Percentiles rank a stretch among this genome's conserved stretches.
Evolutionary conservation across 345 rosid species (phyloP).

Genomic region (Bretschneidera sinensis): DNA sequence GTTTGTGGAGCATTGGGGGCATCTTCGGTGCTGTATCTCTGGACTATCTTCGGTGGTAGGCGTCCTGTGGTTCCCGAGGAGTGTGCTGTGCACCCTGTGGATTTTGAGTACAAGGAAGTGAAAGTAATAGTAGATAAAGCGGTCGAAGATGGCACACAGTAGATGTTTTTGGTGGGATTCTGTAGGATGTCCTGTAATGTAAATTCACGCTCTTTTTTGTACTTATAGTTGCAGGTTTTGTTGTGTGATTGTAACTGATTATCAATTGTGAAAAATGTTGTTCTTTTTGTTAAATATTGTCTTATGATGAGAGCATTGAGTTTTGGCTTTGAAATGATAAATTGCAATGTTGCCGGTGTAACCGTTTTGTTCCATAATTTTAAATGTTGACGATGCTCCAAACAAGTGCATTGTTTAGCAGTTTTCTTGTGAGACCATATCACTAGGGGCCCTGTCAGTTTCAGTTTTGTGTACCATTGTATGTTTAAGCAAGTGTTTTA

Average conservation of each 20-base stretch:
- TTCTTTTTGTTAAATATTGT: conserved; percentile 24
- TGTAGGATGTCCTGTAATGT: no score
- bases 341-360: no score
- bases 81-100: conserved; percentile 42
- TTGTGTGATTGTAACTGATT: conserved; percentile 36
- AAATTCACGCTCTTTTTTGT: conserved; percentile 41
- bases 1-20: conserved; percentile 67
- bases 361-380: no score
- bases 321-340: no score
- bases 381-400: no score
- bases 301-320: no score
- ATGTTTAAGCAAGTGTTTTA: no score
- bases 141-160: conserved; percentile 47
- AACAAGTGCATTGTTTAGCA: no score
- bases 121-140: conserved; percentile 44
- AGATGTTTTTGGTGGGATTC: conserved; percentile 19
- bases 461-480: no score
- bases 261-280: conserved; percentile 45
- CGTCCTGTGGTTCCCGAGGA: conserved; percentile 63
- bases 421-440: no score
- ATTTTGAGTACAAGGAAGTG: conserved; percentile 61
- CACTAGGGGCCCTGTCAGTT: no score
- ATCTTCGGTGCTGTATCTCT: conserved; percentile 46
- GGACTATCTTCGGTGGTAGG: conserved; percentile 56
- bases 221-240: conserved; percentile 34